Percentiles rank a stretch among this genome's conserved stretches.
These are phyloP conservation scores for Trichoderma asperellum DNA, from an alignment of 2,329 filamentous ascomycete genomes.

Conservation along the genomic window DNA sequence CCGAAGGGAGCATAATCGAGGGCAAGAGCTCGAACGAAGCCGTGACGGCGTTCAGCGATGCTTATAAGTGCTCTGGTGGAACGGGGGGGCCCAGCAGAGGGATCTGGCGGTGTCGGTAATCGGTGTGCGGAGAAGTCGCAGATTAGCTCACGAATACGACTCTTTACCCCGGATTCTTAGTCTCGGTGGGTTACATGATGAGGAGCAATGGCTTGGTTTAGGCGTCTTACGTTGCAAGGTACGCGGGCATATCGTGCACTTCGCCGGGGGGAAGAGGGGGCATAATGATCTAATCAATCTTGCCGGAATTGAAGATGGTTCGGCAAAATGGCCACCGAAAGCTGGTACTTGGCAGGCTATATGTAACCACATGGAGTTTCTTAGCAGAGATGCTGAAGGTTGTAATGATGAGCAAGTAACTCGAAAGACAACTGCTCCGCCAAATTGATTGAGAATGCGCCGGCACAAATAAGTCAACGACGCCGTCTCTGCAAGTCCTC, in stretches of 20 bases:
- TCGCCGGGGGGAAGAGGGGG: not conserved
- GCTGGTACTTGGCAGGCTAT: not conserved
- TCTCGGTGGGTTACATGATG: not conserved
- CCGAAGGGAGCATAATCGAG: not conserved
- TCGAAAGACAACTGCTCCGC: not conserved
- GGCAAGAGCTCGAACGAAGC: not conserved
- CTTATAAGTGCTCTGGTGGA: not conserved
- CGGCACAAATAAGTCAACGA: not conserved
- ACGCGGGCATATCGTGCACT: not conserved
- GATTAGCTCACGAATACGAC: not conserved
- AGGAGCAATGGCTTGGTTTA: not conserved
- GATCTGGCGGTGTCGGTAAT: not conserved
- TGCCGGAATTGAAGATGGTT: not conserved
- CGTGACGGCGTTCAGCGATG: not conserved
- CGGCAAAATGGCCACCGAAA: not conserved
- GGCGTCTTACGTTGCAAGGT: not conserved
- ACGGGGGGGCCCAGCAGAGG: not conserved
- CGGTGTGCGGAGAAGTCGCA: not conserved
- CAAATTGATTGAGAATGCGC: not conserved
- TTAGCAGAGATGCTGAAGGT: not conserved
- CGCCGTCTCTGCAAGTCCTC: not conserved
- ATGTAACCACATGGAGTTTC: not conserved
- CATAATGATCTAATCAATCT: not conserved
- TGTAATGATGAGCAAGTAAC: not conserved
- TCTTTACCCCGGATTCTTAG: not conserved